A percentile compares a stretch with the other conserved stretches of the same genome.
These are phyloP conservation scores for Medicago lupulina DNA, from an alignment of 306 rosid genomes.

Conservation along the genomic window DNA sequence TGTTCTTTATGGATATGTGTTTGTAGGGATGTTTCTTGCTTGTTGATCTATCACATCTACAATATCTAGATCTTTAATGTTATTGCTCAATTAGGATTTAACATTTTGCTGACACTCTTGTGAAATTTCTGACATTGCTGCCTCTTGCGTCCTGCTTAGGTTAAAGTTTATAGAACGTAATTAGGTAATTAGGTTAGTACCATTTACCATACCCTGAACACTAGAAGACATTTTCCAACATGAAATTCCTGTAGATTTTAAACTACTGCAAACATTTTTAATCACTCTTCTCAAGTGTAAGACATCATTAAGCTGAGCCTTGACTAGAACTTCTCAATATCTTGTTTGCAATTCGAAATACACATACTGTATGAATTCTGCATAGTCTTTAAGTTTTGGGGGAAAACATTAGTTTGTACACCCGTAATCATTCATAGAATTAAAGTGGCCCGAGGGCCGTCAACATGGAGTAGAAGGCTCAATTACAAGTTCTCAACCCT, in stretches of 20 bases:
- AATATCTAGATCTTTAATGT: background rate
- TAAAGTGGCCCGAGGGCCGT: background rate
- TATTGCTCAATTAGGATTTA: slow-evolving; percentile 2
- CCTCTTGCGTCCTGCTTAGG: background rate
- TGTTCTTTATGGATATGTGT: background rate
- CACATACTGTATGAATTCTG: slow-evolving; percentile 8
- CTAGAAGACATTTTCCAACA: slow-evolving; percentile 2
- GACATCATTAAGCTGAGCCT: background rate
- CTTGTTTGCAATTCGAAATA: slow-evolving; percentile 16
- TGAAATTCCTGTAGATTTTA: slow-evolving; percentile 24
- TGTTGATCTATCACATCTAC: slow-evolving; percentile 11
- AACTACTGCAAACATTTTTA: background rate
- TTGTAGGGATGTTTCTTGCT: slow-evolving; percentile 12
- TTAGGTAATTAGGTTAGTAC: background rate
- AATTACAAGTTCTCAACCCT: slow-evolving; percentile 1
- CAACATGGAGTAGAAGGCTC: slow-evolving; percentile 16
- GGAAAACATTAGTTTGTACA: slow-evolving; percentile 19
- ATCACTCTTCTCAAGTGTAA: background rate
- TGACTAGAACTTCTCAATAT: background rate
- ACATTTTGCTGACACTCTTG: background rate
- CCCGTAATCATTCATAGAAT: background rate
- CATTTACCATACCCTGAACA: background rate
- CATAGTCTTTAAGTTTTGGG: slow-evolving; percentile 26
- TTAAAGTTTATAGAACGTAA: background rate
- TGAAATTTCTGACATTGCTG: slow-evolving; percentile 16